Evolutionary conservation across 345 rosid genomes (phyloP).

Genomic region (Noccaea caerulescens): DNA sequence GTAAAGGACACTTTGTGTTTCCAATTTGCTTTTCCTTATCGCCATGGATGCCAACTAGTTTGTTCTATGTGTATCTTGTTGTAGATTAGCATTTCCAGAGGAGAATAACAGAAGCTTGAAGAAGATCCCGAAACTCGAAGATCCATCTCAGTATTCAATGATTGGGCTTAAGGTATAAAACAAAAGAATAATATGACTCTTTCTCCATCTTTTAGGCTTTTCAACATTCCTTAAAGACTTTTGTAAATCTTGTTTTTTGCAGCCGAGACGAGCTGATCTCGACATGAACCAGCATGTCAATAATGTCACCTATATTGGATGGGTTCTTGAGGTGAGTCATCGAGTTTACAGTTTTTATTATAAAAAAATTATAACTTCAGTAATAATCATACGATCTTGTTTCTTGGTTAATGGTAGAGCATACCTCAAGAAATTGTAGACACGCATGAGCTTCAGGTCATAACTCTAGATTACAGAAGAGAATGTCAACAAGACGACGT

Average conservation of each 20-base stretch:
- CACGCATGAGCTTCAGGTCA: constrained; percentile 80
- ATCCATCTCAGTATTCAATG: constrained; percentile 69
- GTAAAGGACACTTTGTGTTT: constrained; percentile 37
- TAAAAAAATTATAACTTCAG: not conserved
- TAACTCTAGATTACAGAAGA: constrained; percentile 86
- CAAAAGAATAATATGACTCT: not conserved
- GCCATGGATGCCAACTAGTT: constrained; percentile 5
- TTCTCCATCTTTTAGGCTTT: constrained; percentile 10
- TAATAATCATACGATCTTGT: constrained; percentile 31
- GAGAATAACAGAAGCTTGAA: constrained; percentile 69
- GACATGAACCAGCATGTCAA: constrained; percentile 99
- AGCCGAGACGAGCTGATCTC: constrained; percentile 94
- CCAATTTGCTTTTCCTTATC: not conserved
- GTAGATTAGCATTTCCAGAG: constrained; percentile 89
- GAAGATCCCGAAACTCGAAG: constrained; percentile 79
- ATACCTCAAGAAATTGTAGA: constrained; percentile 88
- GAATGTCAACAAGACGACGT: constrained; percentile 89
- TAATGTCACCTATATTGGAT: constrained; percentile 86
- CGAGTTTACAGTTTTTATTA: not conserved
- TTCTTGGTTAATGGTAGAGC: constrained; percentile 62
- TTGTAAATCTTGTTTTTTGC: constrained; percentile 26
- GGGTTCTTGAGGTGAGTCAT: constrained; percentile 87
- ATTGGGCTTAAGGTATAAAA: constrained; percentile 57
- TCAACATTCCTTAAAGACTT: not conserved
- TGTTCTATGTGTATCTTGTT: constrained; percentile 15